Evolutionary conservation across 768 basidiomycete genomes (phyloP), one percentile per base, ranked within the genome.

Genomic region (Mycena metata): DNA sequence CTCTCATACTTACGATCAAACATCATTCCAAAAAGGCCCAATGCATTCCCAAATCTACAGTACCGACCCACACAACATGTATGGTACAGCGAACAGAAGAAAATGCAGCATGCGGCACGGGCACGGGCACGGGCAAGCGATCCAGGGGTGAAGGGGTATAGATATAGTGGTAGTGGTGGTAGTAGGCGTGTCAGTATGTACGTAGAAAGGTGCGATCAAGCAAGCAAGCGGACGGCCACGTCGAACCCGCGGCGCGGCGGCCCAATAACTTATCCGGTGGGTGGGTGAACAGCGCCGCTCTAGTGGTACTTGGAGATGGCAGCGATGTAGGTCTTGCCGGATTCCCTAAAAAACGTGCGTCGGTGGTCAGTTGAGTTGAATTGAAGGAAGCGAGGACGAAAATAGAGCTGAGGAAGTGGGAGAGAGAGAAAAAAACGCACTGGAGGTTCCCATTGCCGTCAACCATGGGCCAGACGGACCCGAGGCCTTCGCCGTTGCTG

Each of bases 401-500:
- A n/a, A n/a, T n/a, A n/a, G n/a, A n/a, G n/a, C n/a, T n/a, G n/a
- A n/a, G n/a, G n/a, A n/a, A n/a, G n/a, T n/a, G n/a, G n/a, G n/a
- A n/a, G n/a, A n/a, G n/a, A n/a, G n/a, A n/a, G n/a, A n/a, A n/a
- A 16, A 41, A 45, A 3, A 71, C 70, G 57, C 17, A 71, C 70
- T 59, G 51, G 35, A 72, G 63, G 49, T 12, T 21, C 13, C 66
- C 70, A 35, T 3, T n/a, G 33, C 58, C 21, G 46, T 42, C 54
- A n/a, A 58, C 82, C 76, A 85, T 76, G 10, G 84, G 84, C 84
- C 84, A 85, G 30, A 81, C 81, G 62, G 81, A 75, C 12, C 84
- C 84, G 21, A 85, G 80, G 19, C 84, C 84, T 33, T 80, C 71
- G 9, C 84, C 84, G 64, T 85, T 85, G 73, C 84, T 85, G 65